phyloP scores from a whole-genome alignment of 169 alveolate species.

The Plasmodium vinckei region DNA sequence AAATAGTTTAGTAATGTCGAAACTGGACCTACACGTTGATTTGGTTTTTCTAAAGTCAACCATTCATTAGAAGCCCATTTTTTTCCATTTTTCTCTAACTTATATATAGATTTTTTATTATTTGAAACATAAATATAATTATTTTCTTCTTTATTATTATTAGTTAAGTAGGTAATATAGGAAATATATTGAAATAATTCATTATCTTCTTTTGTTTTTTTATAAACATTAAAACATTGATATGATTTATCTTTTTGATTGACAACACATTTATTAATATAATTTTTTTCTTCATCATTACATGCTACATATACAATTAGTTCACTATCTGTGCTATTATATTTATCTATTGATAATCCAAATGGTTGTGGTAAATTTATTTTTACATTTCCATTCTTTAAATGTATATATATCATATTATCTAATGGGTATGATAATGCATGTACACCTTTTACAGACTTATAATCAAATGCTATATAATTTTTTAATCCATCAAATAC shows the following conservation, averaged over 20 bases:
- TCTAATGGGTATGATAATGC: constrained; percentile 45
- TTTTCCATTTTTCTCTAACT: constrained; percentile 12
- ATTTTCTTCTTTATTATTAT: background rate
- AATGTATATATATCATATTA: constrained; percentile 31
- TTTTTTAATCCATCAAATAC: constrained; percentile 47
- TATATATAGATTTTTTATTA: constrained; percentile 51
- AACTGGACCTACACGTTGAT: constrained; percentile 42
- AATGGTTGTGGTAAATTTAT: constrained; percentile 45
- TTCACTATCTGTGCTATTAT: constrained; percentile 15
- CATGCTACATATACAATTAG: constrained; percentile 40
- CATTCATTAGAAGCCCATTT: constrained; percentile 37
- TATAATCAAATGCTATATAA: constrained; percentile 64
- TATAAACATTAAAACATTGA: constrained; percentile 28
- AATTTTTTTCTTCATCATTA: constrained; percentile 51
- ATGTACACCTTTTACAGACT: constrained; percentile 3
- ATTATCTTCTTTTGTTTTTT: constrained; percentile 27
- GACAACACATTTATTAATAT: constrained; percentile 45
- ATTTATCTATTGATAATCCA: constrained; percentile 30
- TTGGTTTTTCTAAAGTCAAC: constrained; percentile 45
- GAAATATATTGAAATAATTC: constrained; percentile 60
- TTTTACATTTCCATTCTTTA: background rate
- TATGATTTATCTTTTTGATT: constrained; percentile 14
- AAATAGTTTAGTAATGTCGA: constrained; percentile 50
- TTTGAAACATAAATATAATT: constrained; percentile 34
- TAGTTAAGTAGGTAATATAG: constrained; percentile 5